Percentiles rank a stretch among this genome's conserved stretches.
Evolutionary conservation across 2,329 filamentous ascomycete genomes (phyloP).

Genomic region (Neonectria magnoliae): DNA sequence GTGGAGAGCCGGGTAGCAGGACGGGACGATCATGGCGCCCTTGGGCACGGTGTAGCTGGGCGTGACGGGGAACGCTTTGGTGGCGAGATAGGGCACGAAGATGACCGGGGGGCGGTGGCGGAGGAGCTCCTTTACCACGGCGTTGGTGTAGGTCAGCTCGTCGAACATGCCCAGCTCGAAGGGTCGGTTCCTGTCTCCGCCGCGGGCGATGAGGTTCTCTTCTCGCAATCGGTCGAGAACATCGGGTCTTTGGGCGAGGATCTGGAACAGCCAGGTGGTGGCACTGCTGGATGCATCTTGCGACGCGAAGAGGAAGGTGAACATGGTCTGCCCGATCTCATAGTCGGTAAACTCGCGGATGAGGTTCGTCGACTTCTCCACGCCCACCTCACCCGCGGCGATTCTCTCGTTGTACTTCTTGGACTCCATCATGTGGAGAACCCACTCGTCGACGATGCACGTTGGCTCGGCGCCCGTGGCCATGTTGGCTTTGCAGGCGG

Average conservation of each 20-base stretch:
- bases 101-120: conserved; percentile 63
- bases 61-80: conserved; percentile 58
- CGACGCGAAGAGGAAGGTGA: conserved; percentile 64
- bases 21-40: conserved; percentile 60
- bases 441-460: conserved; percentile 83
- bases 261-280: conserved; percentile 63
- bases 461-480: conserved; percentile 72
- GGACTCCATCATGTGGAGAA: conserved; percentile 78
- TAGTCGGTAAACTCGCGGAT: conserved; percentile 61
- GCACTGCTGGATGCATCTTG: conserved; percentile 64
- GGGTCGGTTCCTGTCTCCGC: conserved; percentile 52
- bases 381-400: conserved; percentile 61
- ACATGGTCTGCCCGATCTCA: conserved; percentile 61
- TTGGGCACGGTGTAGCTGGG: conserved; percentile 59
- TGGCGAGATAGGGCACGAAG: conserved; percentile 63
- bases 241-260: conserved; percentile 61
- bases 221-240: conserved; percentile 56
- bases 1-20: conserved; percentile 62
- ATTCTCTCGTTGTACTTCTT: conserved; percentile 72
- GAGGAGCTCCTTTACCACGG: conserved; percentile 63
- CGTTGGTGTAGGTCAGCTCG: conserved; percentile 60
- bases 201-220: conserved; percentile 57
- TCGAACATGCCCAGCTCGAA: conserved; percentile 60
- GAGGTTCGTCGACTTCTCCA: conserved; percentile 57
- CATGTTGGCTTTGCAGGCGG: conserved; percentile 77